Conservation (phyloP, 2,329 filamentous ascomycete species). For the Colletotrichum zoysiae region DNA sequence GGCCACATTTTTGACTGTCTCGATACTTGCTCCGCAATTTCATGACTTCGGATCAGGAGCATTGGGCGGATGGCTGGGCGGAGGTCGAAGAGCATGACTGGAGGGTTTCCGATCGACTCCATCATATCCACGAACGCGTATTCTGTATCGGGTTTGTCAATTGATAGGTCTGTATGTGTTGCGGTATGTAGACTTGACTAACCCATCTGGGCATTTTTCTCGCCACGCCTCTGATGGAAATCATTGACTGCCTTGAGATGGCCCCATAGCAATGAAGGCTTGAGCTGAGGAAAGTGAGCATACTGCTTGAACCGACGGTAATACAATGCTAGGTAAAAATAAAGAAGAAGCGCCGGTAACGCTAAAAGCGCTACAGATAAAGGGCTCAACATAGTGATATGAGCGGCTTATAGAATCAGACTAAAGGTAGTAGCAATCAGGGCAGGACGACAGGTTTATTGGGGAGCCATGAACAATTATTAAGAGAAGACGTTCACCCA, state of each 20-base stretch:
- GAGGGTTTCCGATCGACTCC: conserved; percentile 49
- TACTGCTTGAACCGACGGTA: conserved; percentile 39
- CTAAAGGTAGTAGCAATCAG: not conserved
- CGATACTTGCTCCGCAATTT: conserved; percentile 55
- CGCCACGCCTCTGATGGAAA: conserved; percentile 11
- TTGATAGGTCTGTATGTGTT: not conserved
- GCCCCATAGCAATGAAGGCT: conserved; percentile 39
- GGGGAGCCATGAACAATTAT: not conserved
- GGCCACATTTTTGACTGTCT: conserved; percentile 49
- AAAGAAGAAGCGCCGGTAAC: conserved; percentile 18
- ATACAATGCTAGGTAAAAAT: conserved; percentile 24
- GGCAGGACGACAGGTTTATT: too few relatives aligned
- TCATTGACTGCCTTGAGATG: conserved; percentile 32
- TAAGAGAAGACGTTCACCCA: not conserved
- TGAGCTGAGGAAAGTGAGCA: conserved; percentile 31
- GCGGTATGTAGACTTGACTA: not conserved
- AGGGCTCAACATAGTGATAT: conserved; percentile 17
- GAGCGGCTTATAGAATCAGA: not conserved
- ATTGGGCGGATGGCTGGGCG: conserved; percentile 52
- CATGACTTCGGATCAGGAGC: conserved; percentile 49
- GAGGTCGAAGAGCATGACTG: conserved; percentile 52
- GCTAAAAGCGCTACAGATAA: conserved; percentile 22
- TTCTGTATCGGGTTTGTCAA: conserved; percentile 40
- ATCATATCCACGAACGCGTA: conserved; percentile 46
- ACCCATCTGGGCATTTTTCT: conserved; percentile 25